A percentile compares a stretch with the other conserved stretches of the same genome.
Conservation (phyloP, 75 land plant genomes). For the Cunninghamia lanceolata region DNA sequence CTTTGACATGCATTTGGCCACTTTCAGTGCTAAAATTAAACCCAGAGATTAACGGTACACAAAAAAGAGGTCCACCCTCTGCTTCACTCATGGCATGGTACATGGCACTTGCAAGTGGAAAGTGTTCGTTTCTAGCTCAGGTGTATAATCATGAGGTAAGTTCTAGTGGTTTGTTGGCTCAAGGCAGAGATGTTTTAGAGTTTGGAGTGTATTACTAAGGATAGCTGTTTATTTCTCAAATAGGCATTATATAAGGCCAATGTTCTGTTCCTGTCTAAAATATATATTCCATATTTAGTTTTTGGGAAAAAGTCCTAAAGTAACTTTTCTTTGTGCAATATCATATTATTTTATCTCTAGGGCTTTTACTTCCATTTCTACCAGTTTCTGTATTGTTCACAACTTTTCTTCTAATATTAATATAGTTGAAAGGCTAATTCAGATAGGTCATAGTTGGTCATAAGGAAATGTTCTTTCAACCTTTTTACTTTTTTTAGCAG, state of each 20-base stretch:
- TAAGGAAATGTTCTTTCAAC: background rate
- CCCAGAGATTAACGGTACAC: conserved; percentile 17
- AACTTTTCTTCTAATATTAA: background rate
- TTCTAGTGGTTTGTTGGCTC: background rate
- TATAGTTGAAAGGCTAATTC: background rate
- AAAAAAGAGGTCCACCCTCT: conserved; percentile 21
- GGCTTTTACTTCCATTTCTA: background rate
- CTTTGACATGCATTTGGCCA: conserved; percentile 46
- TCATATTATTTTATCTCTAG: background rate
- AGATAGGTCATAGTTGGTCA: too few species aligned
- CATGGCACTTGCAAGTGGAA: conserved; percentile 74
- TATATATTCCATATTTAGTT: background rate
- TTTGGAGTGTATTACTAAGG: background rate
- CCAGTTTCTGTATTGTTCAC: background rate
- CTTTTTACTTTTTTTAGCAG: background rate
- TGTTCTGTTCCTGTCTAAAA: background rate
- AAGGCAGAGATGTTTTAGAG: background rate
- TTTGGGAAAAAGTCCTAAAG: background rate
- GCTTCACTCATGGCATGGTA: conserved; percentile 86
- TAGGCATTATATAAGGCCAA: background rate
- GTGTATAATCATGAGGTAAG: conserved; percentile 93
- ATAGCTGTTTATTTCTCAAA: background rate
- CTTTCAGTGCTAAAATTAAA: conserved; percentile 40
- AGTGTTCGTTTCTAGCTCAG: conserved; percentile 94
- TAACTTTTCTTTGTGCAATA: background rate